phyloP scores from a whole-genome alignment of 176 grass and related monocot species.

The Zoysia pacifica region DNA sequence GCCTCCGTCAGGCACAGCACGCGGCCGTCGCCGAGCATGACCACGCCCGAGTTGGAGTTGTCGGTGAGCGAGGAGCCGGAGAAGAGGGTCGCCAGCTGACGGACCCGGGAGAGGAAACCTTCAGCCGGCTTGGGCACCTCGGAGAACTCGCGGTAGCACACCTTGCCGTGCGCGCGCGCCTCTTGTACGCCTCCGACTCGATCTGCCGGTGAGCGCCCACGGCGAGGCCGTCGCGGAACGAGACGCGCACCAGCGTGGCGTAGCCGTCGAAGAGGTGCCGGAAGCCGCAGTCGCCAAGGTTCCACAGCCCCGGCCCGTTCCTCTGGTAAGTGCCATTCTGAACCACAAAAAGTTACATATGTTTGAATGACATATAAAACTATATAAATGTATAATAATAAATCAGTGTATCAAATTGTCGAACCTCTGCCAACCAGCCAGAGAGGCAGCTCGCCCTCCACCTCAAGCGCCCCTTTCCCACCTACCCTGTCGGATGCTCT shows the following conservation, averaged over 20 bases:
- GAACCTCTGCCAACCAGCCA: slow-evolving; percentile 70
- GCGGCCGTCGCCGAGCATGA: slow-evolving; percentile 89
- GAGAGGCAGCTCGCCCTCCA: slow-evolving; percentile 71
- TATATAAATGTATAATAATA: too few relatives aligned
- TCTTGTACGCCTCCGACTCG: slow-evolving; percentile 94
- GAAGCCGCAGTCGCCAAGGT: slow-evolving; percentile 84
- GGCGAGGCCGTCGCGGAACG: slow-evolving; percentile 61
- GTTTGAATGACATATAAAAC: too few relatives aligned
- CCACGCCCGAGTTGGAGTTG: slow-evolving; percentile 97
- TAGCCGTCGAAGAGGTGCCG: slow-evolving; percentile 98
- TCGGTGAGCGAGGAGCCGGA: slow-evolving; percentile 92
- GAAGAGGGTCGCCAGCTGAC: slow-evolving; percentile 74
- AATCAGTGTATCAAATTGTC: too few relatives aligned
- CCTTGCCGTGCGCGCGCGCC: slow-evolving; percentile 62
- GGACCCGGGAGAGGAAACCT: slow-evolving; percentile 49
- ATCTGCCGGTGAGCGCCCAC: slow-evolving; percentile 80
- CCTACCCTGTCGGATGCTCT: slow-evolving; percentile 77
- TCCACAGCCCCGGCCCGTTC: slow-evolving; percentile 91
- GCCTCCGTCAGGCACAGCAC: slow-evolving; percentile 96
- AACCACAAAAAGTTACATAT: background rate
- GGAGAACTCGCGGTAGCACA: slow-evolving; percentile 97
- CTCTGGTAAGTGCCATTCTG: slow-evolving; percentile 93
- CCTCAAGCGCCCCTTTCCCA: slow-evolving; percentile 69
- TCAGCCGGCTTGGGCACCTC: slow-evolving; percentile 66
- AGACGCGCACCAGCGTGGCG: slow-evolving; percentile 86